A percentile compares a stretch with the other conserved stretches of the same genome.
phyloP scores from a whole-genome alignment of 2,329 filamentous ascomycete species.

The Ascosphaera apis region DNA sequence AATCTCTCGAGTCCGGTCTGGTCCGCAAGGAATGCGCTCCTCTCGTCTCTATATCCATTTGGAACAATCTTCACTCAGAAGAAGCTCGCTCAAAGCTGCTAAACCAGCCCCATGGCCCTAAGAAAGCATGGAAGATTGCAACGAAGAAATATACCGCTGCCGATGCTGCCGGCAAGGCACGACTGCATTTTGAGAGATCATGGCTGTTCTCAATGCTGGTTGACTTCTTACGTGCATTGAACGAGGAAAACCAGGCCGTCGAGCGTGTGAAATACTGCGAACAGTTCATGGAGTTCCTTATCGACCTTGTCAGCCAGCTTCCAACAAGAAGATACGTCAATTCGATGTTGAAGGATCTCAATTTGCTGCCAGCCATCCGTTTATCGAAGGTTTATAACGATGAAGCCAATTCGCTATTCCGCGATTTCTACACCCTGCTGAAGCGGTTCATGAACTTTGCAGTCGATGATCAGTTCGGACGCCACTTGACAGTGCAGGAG shows the following conservation, averaged over 20 bases:
- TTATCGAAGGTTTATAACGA: conserved; percentile 58
- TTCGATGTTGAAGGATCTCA: conserved; percentile 62
- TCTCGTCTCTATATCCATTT: conserved; percentile 79
- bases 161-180: conserved; percentile 55
- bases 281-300: conserved; percentile 74
- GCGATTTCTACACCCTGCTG: conserved; percentile 60
- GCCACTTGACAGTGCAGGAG: conserved; percentile 46
- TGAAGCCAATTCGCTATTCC: conserved; percentile 51
- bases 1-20: conserved; percentile 70
- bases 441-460: conserved; percentile 73
- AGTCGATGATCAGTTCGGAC: conserved; percentile 74
- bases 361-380: conserved; percentile 53
- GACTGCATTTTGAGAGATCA: conserved; percentile 69
- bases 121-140: conserved; percentile 77
- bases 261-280: conserved; percentile 68
- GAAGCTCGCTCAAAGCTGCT: conserved; percentile 49
- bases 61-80: conserved; percentile 77
- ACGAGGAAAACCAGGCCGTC: conserved; percentile 22
- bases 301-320: conserved; percentile 77
- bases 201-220: conserved; percentile 78
- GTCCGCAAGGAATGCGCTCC: conserved; percentile 93
- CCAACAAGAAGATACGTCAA: conserved; percentile 90
- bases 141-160: conserved; percentile 69
- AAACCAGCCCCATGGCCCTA: conserved; percentile 47
- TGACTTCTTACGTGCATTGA: conserved; percentile 57